phyloP scores from a whole-genome alignment of 495 filamentous ascomycete genomes.

The Tuber aestivum region DNA sequence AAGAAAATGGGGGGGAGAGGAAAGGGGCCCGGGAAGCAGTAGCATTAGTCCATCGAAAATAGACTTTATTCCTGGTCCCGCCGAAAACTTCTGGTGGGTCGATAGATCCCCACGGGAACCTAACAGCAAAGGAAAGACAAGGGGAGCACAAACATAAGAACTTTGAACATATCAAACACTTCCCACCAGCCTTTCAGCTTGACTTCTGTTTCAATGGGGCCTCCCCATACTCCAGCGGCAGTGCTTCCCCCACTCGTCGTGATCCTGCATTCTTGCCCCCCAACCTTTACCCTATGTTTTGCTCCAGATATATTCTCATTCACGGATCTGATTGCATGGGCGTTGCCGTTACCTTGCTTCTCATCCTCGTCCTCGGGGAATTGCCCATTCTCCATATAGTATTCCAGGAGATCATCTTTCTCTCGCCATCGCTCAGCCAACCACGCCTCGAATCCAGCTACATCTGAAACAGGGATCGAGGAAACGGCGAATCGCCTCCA shows the following conservation, averaged over 20 bases:
- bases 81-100: neutral
- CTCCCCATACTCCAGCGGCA: slow-evolving; percentile 32
- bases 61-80: neutral
- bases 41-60: neutral
- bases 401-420: slow-evolving; percentile 69
- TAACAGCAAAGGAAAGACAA: neutral
- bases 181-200: slow-evolving; percentile 50
- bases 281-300: slow-evolving; percentile 21
- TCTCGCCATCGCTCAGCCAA: slow-evolving; percentile 69
- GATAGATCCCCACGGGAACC: neutral
- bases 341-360: slow-evolving; percentile 28
- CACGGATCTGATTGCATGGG: neutral
- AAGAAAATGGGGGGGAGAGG: neutral
- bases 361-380: slow-evolving; percentile 57
- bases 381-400: slow-evolving; percentile 60
- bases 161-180: slow-evolving; percentile 53
- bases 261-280: slow-evolving; percentile 14
- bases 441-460: slow-evolving; percentile 65
- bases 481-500: slow-evolving; percentile 66
- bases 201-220: slow-evolving; percentile 49
- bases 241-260: slow-evolving; percentile 21
- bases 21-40: neutral
- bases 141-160: slow-evolving; percentile 42
- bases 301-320: neutral
- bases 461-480: slow-evolving; percentile 61